These are phyloP conservation scores for Leptographium radiaticola DNA, from an alignment of 2,329 filamentous ascomycete genomes.

Conservation along the genomic window DNA sequence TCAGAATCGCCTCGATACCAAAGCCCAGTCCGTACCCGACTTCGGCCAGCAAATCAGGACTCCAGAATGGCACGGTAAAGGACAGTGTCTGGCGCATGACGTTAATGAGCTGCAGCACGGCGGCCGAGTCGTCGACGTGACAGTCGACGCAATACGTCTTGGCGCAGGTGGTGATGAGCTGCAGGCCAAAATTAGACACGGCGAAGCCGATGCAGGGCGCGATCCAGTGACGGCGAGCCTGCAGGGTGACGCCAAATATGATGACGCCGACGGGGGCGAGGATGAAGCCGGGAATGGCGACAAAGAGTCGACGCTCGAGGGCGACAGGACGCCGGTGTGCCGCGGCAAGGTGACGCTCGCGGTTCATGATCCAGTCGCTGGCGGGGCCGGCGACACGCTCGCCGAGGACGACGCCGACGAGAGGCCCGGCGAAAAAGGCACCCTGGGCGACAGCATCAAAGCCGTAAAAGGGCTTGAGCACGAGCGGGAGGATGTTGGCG, in stretches of 20 bases:
- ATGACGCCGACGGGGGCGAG: not conserved
- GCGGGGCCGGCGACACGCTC: not conserved
- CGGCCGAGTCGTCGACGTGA: not conserved
- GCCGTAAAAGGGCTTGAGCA: not conserved
- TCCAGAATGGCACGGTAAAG: not conserved
- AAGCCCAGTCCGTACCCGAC: not conserved
- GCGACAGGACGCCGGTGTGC: not conserved
- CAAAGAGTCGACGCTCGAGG: not conserved
- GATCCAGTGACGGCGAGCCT: not conserved
- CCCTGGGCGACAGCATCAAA: not conserved
- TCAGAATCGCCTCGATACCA: not conserved
- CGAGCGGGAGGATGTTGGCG: not conserved
- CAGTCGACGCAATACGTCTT: conserved; percentile 2
- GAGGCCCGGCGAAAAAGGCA: not conserved
- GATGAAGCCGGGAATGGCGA: not conserved
- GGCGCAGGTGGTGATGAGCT: not conserved
- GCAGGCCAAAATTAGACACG: not conserved
- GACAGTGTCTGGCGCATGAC: not conserved
- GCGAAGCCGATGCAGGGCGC: not conserved
- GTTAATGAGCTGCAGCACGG: not conserved
- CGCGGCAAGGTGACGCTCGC: not conserved
- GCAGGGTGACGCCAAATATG: not conserved
- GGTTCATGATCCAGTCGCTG: not conserved
- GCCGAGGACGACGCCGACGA: not conserved
- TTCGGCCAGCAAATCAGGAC: not conserved